Evolutionary conservation across 148 eudicot genomes (phyloP), one percentile per base, ranked within the genome.

Genomic region (Amaranthus cruentus): DNA sequence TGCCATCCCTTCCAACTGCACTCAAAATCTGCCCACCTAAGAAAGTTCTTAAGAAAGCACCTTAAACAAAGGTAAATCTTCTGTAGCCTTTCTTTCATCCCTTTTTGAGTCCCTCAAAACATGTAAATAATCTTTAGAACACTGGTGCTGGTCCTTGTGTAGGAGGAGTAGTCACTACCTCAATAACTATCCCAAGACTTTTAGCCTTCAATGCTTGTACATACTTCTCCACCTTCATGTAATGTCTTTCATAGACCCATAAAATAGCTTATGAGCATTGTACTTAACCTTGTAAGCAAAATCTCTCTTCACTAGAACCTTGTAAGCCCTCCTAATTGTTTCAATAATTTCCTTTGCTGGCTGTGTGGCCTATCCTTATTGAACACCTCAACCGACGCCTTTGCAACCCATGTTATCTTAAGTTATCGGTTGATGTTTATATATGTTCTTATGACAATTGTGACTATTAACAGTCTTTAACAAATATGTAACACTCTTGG

Each of bases 1-100:
- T 71, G 4, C 14, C 74, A 71, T 71, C 64, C 47, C 64, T 71
- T 2, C 74, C 63, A 4, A 57, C 42, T 3, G 18, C 53, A 38
- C 9, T 4, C 10, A 71, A 13, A 2, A 71, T 1, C 21, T 52
- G 56, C 64, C 64, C 9, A 2, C 74, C 74, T 9, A 71, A 15
- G 5, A 71, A 71, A 0, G 6, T 57, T 12, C 58, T 71, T 6
- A 71, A 4, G 53, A 71, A 71, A 57, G 53, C 56, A 0, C 52
- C 74, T 56, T 71, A 63, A 0, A 71, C 0, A 21, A 21, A 71
- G 5, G 58, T 3, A 43, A 71, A 3, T 9, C 11, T 14, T 5
- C 64, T 71, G 42, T 64, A 71, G 7, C 38, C 53, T 5, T 5
- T n/a, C 7, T n/a, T 3, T 9, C n/a, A 48, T 10, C 70, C 70